phyloP scores from a whole-genome alignment of 2,329 filamentous ascomycete genomes.

The Neurospora sp. region DNA sequence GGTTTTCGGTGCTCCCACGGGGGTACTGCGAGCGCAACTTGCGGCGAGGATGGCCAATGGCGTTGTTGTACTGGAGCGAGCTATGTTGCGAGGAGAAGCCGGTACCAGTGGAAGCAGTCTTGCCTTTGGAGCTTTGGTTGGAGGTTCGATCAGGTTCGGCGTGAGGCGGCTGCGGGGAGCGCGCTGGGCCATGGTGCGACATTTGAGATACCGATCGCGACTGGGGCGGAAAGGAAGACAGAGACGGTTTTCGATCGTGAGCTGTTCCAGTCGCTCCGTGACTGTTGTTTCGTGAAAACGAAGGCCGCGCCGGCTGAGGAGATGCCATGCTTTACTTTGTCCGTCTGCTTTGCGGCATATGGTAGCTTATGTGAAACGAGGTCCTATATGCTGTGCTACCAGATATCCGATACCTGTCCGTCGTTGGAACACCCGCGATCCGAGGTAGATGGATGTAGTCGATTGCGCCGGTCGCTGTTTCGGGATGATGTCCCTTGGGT shows the following conservation, averaged over 20 bases:
- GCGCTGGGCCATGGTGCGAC: conserved; percentile 39
- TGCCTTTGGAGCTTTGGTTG: conserved; percentile 50
- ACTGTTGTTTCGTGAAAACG: conserved; percentile 31
- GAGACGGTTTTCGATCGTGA: conserved; percentile 40
- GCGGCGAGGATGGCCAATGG: conserved; percentile 35
- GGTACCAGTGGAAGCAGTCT: conserved; percentile 46
- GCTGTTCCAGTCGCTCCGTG: conserved; percentile 12
- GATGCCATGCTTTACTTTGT: conserved; percentile 26
- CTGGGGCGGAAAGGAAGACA: conserved; percentile 53
- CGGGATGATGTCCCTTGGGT: background rate
- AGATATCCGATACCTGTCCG: background rate
- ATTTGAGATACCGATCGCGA: conserved; percentile 49
- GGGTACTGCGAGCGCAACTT: conserved; percentile 68
- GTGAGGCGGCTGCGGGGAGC: conserved; percentile 41
- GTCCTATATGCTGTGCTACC: background rate
- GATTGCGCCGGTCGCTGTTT: background rate
- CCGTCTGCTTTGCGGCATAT: background rate
- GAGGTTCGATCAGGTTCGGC: conserved; percentile 47
- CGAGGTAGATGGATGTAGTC: background rate
- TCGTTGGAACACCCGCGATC: background rate
- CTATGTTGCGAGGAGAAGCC: conserved; percentile 50
- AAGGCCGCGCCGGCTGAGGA: conserved; percentile 31
- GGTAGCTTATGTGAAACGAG: background rate
- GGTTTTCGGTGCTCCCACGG: conserved; percentile 66
- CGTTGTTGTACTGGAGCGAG: conserved; percentile 42